A percentile compares a stretch with the other conserved stretches of the same genome.
Conservation (phyloP, 768 basidiomycete genomes). For the Rhodotorula kratochvilovae region DNA sequence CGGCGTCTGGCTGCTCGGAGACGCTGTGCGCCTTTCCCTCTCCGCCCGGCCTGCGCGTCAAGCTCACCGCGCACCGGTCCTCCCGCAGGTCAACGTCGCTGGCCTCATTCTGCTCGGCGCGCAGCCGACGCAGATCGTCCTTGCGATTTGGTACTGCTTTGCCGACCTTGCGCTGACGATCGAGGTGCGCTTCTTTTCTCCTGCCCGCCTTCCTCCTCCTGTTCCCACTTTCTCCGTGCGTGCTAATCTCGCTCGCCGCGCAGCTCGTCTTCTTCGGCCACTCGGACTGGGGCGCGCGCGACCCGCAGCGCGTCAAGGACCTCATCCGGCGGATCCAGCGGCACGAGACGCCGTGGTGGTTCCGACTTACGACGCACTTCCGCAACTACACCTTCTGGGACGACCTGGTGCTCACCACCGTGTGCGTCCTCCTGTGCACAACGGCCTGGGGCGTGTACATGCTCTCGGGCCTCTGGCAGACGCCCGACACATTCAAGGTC, state of each 20-base stretch:
- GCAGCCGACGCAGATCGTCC: background rate
- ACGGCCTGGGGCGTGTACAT: constrained; percentile 2
- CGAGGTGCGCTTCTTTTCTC: background rate
- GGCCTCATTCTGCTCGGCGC: background rate
- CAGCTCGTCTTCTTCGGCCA: constrained; percentile 14
- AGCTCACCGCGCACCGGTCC: too few species aligned
- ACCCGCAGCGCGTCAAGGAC: background rate
- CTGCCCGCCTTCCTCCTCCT: too few species aligned
- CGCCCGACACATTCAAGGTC: background rate
- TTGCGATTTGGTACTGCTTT: constrained; percentile 1
- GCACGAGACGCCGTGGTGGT: background rate
- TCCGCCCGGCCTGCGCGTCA: too few species aligned
- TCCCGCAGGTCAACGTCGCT: background rate
- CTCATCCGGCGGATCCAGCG: background rate
- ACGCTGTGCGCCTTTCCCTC: background rate
- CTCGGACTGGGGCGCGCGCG: background rate
- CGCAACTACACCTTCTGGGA: background rate
- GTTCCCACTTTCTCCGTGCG: background rate
- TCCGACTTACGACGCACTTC: background rate
- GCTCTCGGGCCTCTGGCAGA: background rate
- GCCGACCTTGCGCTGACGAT: background rate
- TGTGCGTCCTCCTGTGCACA: background rate
- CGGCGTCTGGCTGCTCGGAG: background rate
- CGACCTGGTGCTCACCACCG: background rate
- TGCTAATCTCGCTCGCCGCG: background rate